These are phyloP conservation scores for Ploettnerulaceae sp. DNA, from an alignment of 2,329 filamentous ascomycete genomes.

Conservation along the genomic window DNA sequence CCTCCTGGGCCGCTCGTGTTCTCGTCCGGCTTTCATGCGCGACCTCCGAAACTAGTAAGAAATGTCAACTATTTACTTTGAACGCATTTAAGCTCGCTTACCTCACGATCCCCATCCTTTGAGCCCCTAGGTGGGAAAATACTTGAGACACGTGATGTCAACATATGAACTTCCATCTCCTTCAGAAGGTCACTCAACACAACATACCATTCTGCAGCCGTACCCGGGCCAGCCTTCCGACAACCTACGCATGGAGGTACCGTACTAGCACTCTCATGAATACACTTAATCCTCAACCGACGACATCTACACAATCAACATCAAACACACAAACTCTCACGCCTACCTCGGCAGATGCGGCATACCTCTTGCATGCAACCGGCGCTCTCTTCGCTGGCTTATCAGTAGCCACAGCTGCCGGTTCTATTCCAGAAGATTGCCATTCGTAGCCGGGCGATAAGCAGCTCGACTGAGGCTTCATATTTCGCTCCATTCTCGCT, in stretches of 20 bases:
- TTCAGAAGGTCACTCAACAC: neutral
- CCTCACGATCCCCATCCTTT: conserved; percentile 4
- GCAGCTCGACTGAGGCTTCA: neutral
- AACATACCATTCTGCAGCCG: conserved; percentile 2
- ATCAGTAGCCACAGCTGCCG: neutral
- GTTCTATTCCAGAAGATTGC: neutral
- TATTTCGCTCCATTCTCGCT: neutral
- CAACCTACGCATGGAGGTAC: conserved; percentile 4
- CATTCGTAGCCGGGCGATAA: neutral
- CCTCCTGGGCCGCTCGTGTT: neutral
- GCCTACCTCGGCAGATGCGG: no score
- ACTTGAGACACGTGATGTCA: neutral
- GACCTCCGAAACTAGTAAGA: neutral
- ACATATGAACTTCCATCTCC: neutral
- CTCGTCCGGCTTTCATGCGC: neutral
- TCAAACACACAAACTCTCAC: no score
- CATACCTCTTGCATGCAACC: conserved; percentile 5
- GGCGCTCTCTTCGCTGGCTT: conserved; percentile 1
- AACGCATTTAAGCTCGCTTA: neutral
- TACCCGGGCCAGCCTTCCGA: conserved; percentile 2
- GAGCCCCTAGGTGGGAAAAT: neutral
- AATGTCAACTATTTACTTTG: neutral
- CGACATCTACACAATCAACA: conserved; percentile 1
- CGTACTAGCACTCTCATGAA: conserved; percentile 4
- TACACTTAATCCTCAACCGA: conserved; percentile 6